Base-by-base conservation (phyloP, 2,329 filamentous ascomycete species). In the Aspergillus fructus region DNA sequence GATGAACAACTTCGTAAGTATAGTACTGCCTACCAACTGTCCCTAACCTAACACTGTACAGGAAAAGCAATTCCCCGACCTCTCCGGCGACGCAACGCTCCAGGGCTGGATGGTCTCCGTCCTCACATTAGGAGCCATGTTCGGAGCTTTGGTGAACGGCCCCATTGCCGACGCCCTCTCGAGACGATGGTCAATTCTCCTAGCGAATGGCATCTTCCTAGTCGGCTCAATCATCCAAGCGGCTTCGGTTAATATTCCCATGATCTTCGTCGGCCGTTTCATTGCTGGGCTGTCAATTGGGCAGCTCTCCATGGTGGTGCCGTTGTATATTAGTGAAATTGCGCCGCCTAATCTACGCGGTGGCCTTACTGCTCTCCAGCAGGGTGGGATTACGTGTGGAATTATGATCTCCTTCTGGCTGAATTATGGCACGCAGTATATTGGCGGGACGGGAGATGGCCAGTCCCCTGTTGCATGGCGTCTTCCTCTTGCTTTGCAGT, bases 241-340 rank as follows among this genome's bases (percentile, higher is more conserved):
- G 1, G 63, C 58, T 6, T 61, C 68, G 1, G 56, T 61, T 23
- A 63, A 68, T 12, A 64, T 68, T 33, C 64, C 54, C 7, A 61
- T 64, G n/a, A 63, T 75, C 21, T 65, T 75, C 8, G 69, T 67
- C 12, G 74, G 71, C 2, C 66, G 74, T 15, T 67, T 74, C 40
- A 68, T 76, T 30, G 71, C 72, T 15, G 74, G 75, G n/a, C 66
- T 77, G 42, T 74, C 70, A 21, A 70, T 76, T 4, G 75, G 65
- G 3, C 67, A 61, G 19, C 57, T 77, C 17, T 68, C 68, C 12
- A 74, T 75, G 68, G 78, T 78, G 3, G 75, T 76, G 0, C 80
- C 80, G 0, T 66, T 82, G 17, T 83, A 82, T 62, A 81, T 81
- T 47, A 78, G 76, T 3, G 80, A 81, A 57, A 79, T 81, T 27